Percentiles rank a stretch among this genome's conserved stretches.
These are phyloP conservation scores for Paramecium caudatum DNA, from an alignment of 73 alveolate genomes.

Conservation along the genomic window DNA sequence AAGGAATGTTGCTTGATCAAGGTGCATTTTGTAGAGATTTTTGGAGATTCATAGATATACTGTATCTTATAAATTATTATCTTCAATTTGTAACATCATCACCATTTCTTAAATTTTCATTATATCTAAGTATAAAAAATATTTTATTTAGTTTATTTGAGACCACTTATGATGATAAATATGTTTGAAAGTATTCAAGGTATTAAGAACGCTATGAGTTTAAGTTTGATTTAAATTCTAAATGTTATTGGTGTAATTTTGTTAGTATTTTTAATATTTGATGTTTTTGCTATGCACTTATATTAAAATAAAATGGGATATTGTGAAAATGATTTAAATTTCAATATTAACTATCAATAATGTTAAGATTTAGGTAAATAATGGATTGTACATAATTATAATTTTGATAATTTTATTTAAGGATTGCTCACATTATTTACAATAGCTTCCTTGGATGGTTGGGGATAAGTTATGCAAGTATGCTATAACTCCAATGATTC, in stretches of 20 bases:
- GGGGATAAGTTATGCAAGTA: conserved; percentile 60
- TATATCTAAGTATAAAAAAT: conserved; percentile 1
- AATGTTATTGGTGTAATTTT: conserved; percentile 47
- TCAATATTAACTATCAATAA: neutral
- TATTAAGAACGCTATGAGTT: conserved; percentile 59
- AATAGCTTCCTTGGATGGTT: conserved; percentile 41
- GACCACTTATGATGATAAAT: conserved; percentile 61
- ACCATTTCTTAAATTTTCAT: neutral
- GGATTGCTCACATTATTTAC: conserved; percentile 55
- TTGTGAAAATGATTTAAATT: conserved; percentile 47
- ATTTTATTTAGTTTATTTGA: neutral
- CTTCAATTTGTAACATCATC: neutral
- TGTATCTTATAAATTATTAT: conserved; percentile 36
- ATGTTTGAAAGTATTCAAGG: conserved; percentile 47
- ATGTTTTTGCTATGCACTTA: conserved; percentile 62
- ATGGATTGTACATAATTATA: conserved; percentile 43
- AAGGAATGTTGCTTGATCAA: conserved; percentile 59
- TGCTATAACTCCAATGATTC: conserved; percentile 50
- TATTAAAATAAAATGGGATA: conserved; percentile 53
- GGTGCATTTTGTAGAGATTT: conserved; percentile 69
- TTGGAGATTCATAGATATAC: conserved; percentile 60
- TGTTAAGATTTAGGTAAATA: neutral
- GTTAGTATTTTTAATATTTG: conserved; percentile 49
- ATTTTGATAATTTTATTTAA: conserved; percentile 32
- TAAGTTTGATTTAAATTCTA: conserved; percentile 44